Evolutionary conservation across 1,139 yeast species (phyloP).

Genomic region (Cylindricascospora bacillispora): DNA sequence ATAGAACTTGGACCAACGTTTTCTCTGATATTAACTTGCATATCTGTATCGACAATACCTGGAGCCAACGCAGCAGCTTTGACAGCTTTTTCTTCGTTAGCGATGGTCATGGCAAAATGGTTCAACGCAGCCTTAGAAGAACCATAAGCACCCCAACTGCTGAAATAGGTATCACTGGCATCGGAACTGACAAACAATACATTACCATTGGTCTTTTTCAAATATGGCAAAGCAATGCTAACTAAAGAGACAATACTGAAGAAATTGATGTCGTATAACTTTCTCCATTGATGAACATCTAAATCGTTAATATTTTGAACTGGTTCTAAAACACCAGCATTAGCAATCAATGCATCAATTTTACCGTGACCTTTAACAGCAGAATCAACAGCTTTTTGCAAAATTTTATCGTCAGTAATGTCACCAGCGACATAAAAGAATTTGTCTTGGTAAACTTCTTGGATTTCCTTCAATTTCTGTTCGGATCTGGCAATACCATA

Average conservation of each 20-base stretch:
- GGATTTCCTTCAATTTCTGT: constrained; percentile 34
- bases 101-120: constrained; percentile 53
- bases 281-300: constrained; percentile 45
- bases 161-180: constrained; percentile 32
- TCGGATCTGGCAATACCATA: constrained; percentile 66
- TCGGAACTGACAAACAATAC: constrained; percentile 77
- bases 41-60: constrained; percentile 80
- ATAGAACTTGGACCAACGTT: constrained; percentile 38
- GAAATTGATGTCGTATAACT: constrained; percentile 61
- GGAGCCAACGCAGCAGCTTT: constrained; percentile 69
- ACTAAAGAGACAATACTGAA: constrained; percentile 63
- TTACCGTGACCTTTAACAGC: constrained; percentile 43
- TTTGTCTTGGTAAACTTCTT: constrained; percentile 35
- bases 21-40: constrained; percentile 71
- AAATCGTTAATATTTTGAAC: constrained; percentile 36
- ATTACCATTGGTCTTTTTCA: constrained; percentile 35
- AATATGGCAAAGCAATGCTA: constrained; percentile 42
- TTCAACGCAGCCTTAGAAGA: constrained; percentile 83
- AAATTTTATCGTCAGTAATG: constrained; percentile 36
- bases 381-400: constrained; percentile 32
- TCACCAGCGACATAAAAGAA: constrained; percentile 58
- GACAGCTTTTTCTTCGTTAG: constrained; percentile 51
- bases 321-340: constrained; percentile 84
- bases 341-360: constrained; percentile 54
- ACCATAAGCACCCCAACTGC: constrained; percentile 87